Percentiles rank a stretch among this genome's conserved stretches.
Evolutionary conservation across 2,329 filamentous ascomycete species (phyloP).

Genomic region (Fusarium hostae): DNA sequence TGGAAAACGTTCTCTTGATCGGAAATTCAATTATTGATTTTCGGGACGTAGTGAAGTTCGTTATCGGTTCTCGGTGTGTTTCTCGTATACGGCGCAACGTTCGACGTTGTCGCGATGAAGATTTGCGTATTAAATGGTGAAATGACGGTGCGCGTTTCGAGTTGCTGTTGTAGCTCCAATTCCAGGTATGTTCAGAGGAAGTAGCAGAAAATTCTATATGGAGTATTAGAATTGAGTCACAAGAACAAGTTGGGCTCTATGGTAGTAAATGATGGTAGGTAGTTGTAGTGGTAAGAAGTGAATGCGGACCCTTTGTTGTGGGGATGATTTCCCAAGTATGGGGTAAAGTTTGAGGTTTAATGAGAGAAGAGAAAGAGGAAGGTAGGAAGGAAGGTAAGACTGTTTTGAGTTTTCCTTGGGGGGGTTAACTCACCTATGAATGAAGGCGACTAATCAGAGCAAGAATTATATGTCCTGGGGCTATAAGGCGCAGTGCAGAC

Average conservation of each 20-base stretch:
- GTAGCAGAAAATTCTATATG: not conserved
- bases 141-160: not conserved
- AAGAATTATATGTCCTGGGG: conserved; percentile 18
- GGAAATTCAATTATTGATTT: not conserved
- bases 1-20: not conserved
- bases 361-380: conserved; percentile 20
- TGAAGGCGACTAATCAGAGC: not conserved
- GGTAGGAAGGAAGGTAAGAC: conserved; percentile 1
- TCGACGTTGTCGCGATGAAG: not conserved
- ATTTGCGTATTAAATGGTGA: not conserved
- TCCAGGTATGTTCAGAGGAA: not conserved
- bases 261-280: not conserved
- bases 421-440: conserved; percentile 8
- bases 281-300: conserved; percentile 5
- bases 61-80: not conserved
- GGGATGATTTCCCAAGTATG: conserved; percentile 42
- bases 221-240: conserved; percentile 11
- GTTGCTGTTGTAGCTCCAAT: not conserved
- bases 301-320: conserved; percentile 40
- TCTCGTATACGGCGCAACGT: conserved; percentile 13
- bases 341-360: conserved; percentile 36
- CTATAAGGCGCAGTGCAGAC: conserved; percentile 14
- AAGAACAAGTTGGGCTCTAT: conserved; percentile 10
- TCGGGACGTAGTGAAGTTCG: not conserved
- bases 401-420: conserved; percentile 8